Conservation (phyloP, 1,284 basidiomycete species). For the Polyporus tsugae region DNA sequence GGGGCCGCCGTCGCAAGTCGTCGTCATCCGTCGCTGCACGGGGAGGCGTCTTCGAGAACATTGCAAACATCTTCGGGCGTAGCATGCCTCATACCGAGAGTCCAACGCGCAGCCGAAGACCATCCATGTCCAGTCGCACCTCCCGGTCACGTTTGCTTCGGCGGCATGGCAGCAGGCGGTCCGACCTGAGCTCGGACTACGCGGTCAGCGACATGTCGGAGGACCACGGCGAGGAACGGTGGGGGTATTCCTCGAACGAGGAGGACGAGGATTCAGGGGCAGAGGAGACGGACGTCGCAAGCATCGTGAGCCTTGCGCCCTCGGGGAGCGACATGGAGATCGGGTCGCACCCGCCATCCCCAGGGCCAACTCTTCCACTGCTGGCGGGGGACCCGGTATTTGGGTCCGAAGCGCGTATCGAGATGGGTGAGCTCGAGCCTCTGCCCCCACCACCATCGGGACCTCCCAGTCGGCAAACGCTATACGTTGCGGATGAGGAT, state of each 20-base stretch:
- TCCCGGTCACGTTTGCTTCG: conserved; percentile 62
- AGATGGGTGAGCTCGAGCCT: conserved; percentile 73
- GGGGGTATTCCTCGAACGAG: conserved; percentile 84
- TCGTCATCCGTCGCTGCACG: conserved; percentile 44
- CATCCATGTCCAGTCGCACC: conserved; percentile 65
- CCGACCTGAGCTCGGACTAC: conserved; percentile 66
- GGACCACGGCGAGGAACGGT: conserved; percentile 65
- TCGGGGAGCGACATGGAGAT: conserved; percentile 66
- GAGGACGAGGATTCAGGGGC: conserved; percentile 51
- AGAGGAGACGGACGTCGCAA: conserved; percentile 37
- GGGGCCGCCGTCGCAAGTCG: conserved; percentile 41
- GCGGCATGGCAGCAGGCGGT: conserved; percentile 57
- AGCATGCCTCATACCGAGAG: conserved; percentile 48
- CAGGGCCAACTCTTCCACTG: conserved; percentile 67
- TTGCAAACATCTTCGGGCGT: conserved; percentile 75
- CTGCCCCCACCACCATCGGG: conserved; percentile 75
- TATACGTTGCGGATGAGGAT: conserved; percentile 94
- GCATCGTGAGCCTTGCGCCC: conserved; percentile 45
- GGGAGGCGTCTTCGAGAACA: conserved; percentile 69
- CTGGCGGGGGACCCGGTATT: conserved; percentile 80
- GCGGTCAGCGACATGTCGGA: conserved; percentile 61
- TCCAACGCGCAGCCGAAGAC: conserved; percentile 50
- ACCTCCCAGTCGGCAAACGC: conserved; percentile 84
- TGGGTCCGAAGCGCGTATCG: conserved; percentile 81
- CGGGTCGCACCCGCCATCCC: conserved; percentile 73